Base-by-base conservation (phyloP, 2,329 filamentous ascomycete species). In the Fusarium abutilonis region DNA sequence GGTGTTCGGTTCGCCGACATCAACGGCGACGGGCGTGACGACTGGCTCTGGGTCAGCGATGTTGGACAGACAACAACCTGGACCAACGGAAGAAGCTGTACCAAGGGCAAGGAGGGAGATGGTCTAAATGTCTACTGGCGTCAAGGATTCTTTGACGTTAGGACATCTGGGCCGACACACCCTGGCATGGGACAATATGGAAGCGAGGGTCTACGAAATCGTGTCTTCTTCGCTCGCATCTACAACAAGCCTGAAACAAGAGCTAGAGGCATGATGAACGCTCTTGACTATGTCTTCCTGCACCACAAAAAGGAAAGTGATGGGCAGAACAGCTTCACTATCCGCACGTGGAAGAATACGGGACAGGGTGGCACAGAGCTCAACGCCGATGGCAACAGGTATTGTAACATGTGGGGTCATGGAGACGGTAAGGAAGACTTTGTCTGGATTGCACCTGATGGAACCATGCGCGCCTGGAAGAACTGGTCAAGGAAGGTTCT, bases 1-100 rank as follows among this genome's bases (percentile, higher is more conserved):
- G 70, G 68, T 1, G 43, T 72, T 6, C 52, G 59, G 2, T 67
- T 70, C 21, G 57, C 61, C 4, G 70, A 73, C 21, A 60, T 72
- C n/a, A 60, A 59, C 6, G 54, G 48, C 6, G 48, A 57, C 14
- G 48, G 38, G 2, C 66, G 72, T 6, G 64, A 61, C 9, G 72
- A 72, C 31, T 72, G 60, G 60, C 39, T 72, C 11, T 71, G 61
- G 62, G 48, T 72, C 8, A 50, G 42, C 14, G 50, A 60, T 4
- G 44, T 41, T 6, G 70, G 70, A 13, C 26, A 17, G 3, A 67
- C 64, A 0, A 55, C 47, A 1, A 69, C 64, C 1, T 69, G 54
- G 46, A 72, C 67, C 28, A 74, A 73, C 46, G 28, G 57, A 6
- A 40, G 67, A 21, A 67, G 70, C 41, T 67, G 60, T 29, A 23